Base-by-base conservation (phyloP, 495 filamentous ascomycete species). In the Xylaria bambusicola region DNA sequence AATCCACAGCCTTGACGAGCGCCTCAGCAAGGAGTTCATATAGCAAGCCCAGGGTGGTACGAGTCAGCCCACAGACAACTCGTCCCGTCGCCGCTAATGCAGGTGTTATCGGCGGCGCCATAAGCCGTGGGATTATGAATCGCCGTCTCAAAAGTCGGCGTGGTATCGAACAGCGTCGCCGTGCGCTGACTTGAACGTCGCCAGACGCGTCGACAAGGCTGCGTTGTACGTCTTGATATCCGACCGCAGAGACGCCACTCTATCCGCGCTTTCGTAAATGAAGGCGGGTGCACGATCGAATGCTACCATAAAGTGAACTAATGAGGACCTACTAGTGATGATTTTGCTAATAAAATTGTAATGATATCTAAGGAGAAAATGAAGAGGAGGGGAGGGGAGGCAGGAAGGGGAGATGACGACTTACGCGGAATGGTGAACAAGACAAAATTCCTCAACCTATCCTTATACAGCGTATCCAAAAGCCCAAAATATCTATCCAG, bases 361-460 rank as follows among this genome's bases (percentile, higher is more conserved):
- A 10, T 33, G 29, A 5, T 5, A 10, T 33, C 10, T 5, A 33
- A 33, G 29, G 29, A 10, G 5, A 33, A 33, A 33, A 33, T 5
- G 29, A 33, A 3, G 6, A 26, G 41, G 44, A 10, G 38, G 6
- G 18, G 27, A 12, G 58, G 13, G 55, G 27, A 53, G n/a, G n/a
- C n/a, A 33, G 1, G 6, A 26, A 27, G 44, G 15, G 38, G 6
- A n/a, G 27, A 12, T 57, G 13, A 52, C 21, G 49, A 67, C 73
- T 41, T 58, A 75, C 73, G 56, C 0, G 86, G 86, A 0, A 87
- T 82, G 56, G 84, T 85, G 40, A 88, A 31, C 66, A 89, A 82
- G 17, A 88, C 62, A 61, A 87, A 88, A 59, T 84, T 87, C 35
- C 86, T 77, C 1, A 82, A 83, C 0, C 86, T 86, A 27, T 70